Base-by-base conservation (phyloP, 2,329 filamentous ascomycete species). In the Fusarium citri region DNA sequence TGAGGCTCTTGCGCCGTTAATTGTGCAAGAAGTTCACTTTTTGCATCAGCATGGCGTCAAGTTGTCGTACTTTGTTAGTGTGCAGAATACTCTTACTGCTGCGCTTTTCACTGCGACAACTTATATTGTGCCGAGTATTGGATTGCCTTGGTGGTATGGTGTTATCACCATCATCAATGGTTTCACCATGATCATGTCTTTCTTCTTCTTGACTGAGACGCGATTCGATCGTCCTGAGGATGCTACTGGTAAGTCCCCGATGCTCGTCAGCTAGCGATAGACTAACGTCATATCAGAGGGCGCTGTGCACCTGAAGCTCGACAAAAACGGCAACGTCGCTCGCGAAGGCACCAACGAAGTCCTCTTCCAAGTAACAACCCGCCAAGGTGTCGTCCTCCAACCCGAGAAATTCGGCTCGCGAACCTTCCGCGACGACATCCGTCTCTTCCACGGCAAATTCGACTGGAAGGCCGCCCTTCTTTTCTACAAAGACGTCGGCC, bases 231-330 rank as follows among this genome's bases (percentile, higher is more conserved):
- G 60, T 16, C 60, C 60, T 1, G 58, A 64, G 1, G 60, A 64
- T 12, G 60, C 60, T 3, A 56, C 48, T 4, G 58, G 60, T 48
- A 43, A n/a, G 48, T 23, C 1, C 4, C 8, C 3, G 0, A 5
- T 11, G 0, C 5, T 14, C 28, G 0, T 30, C 2, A 5, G 0
- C 2, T 0, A 2, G 0, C 5, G 0, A 1, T 0, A 16, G 8
- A 7, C 57, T 63, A 12, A 63, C 10, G 1, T 0, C 1, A 1
- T 6, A 2, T 2, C 4, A 63, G 58, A 63, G 20, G 60, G 60
- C 0, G 48, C 58, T 1, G 60, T 64, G 0, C 58, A 64, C 3
- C 34, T 64, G 0, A 43, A 2, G 18, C 48, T 64, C 2, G 58
- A 64, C 6, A 56, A 55, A 23, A 43, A 64, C 1, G 60, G 60